Evolutionary conservation across 1,284 basidiomycete genomes (phyloP), one percentile per base, ranked within the genome.

Genomic region (Mycosarcoma mackinlayi): DNA sequence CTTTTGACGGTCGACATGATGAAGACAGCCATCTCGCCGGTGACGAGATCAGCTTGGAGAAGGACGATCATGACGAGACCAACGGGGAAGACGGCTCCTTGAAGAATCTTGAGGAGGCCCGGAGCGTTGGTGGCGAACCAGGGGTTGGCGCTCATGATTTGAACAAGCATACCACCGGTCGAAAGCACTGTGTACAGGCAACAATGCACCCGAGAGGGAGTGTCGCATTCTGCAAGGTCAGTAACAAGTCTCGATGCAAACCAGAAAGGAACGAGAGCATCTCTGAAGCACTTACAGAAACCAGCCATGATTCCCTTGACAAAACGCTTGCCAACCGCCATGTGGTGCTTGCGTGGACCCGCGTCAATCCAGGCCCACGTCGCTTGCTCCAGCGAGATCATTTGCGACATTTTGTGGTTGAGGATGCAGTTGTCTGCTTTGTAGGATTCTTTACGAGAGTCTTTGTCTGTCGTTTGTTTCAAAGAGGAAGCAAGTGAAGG

Each of bases 11-110:
- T 77, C 11, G 74, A 30, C 56, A 73, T 66, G 56, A 76, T 74
- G 47, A 77, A 73, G 66, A 74, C 56, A 4, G 75, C 75, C 75
- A 76, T 76, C 47, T 70, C 54, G 25, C 66, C 64, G 1, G 75
- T 77, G 35, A 77, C 70, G 4, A 77, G 66, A 30, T 77, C 75
- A 18, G 56, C 67, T 52, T 77, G 73, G 3, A 77, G 63, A 5
- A 77, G 60, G 19, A 76, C 74, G 45, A 77, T 74, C 75, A 77
- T 77, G 18, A 72, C 59, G 45, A 77, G 67, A 41, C 75, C 75
- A 39, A 76, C 63, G 16, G 75, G 75, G 59, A 77, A 77, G 41
- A 70, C 64, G 16, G 60, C 52, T 14, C 68, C 74, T 30, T 75
- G 68, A 23, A 75, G 19, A 37, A 76, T 65, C 45, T 76, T 76